These are phyloP conservation scores for Graphium sp. DNA, from an alignment of 2,329 filamentous ascomycete genomes.

Conservation along the genomic window DNA sequence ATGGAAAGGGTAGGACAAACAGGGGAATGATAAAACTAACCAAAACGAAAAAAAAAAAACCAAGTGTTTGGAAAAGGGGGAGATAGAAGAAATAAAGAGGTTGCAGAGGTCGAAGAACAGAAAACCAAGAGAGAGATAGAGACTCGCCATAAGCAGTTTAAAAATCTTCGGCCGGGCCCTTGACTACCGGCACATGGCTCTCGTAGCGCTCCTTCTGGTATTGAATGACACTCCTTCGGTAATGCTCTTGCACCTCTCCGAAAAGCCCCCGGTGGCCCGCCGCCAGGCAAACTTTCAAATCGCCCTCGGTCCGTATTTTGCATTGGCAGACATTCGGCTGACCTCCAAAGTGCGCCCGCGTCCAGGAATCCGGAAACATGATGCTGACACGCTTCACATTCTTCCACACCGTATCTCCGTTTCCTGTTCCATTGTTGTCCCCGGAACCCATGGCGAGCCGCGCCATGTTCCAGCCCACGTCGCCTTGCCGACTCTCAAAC, in stretches of 20 bases:
- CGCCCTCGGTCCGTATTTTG: conserved; percentile 9
- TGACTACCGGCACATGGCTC: no score
- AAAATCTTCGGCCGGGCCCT: no score
- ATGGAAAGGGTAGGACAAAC: no score
- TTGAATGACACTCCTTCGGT: conserved; percentile 9
- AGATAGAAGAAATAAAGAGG: no score
- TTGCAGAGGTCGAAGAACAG: no score
- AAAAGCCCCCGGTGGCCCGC: conserved; percentile 12
- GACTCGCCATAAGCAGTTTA: no score
- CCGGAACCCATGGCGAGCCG: conserved; percentile 9
- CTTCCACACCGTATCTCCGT: conserved; percentile 8
- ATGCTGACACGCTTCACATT: conserved; percentile 14
- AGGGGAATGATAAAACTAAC: no score
- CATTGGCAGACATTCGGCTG: conserved; percentile 12
- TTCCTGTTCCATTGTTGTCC: conserved; percentile 4
- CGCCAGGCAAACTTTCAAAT: conserved; percentile 10
- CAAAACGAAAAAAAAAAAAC: no score
- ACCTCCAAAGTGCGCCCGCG: conserved; percentile 11
- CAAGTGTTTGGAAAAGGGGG: no score
- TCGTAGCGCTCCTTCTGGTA: conserved; percentile 3
- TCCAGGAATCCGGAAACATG: conserved; percentile 9
- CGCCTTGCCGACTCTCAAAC: conserved; percentile 9
- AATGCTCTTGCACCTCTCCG: conserved; percentile 13
- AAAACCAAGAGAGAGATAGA: no score
- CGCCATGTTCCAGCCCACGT: conserved; percentile 13